phyloP scores from a whole-genome alignment of 768 basidiomycete genomes.

The Suillus tomentosus region DNA sequence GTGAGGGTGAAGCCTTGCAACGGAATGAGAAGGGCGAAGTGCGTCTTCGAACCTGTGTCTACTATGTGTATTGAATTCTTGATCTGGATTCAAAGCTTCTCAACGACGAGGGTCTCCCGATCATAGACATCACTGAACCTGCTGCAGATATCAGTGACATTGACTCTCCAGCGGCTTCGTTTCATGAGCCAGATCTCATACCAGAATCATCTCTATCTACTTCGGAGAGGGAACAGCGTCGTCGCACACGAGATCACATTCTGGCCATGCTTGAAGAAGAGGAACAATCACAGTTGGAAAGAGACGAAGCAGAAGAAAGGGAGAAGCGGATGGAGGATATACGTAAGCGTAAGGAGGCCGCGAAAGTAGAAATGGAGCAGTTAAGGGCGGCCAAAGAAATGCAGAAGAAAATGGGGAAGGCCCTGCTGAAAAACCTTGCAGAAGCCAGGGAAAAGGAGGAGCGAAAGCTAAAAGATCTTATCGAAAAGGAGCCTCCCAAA shows the following conservation, averaged over 20 bases:
- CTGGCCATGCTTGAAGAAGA: conserved; percentile 74
- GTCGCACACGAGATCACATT: conserved; percentile 62
- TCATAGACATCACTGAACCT: conserved; percentile 76
- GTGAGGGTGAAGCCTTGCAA: conserved; percentile 37
- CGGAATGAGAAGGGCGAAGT: conserved; percentile 68
- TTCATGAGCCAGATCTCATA: conserved; percentile 48
- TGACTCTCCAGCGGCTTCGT: conserved; percentile 17
- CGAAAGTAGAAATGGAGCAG: conserved; percentile 41
- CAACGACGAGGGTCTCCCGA: conserved; percentile 79
- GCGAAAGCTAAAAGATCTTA: conserved; percentile 33
- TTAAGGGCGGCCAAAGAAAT: conserved; percentile 47
- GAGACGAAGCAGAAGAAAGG: conserved; percentile 41
- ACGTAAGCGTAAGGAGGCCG: conserved; percentile 52
- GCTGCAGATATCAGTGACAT: conserved; percentile 27
- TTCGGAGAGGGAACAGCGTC: conserved; percentile 49
- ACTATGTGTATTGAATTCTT: conserved; percentile 17
- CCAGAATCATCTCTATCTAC: conserved; percentile 48
- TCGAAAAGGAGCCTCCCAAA: conserved; percentile 28
- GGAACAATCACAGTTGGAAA: conserved; percentile 49
- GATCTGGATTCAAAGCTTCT: conserved; percentile 48
- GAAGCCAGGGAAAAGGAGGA: conserved; percentile 42
- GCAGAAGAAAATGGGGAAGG: conserved; percentile 80
- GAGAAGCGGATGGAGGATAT: conserved; percentile 49
- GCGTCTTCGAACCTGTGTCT: conserved; percentile 30
- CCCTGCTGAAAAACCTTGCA: conserved; percentile 49